Evolutionary conservation across 225 moss, liverwort and hornwort species (phyloP).

Genomic region (Thuidium tamariscinum): DNA sequence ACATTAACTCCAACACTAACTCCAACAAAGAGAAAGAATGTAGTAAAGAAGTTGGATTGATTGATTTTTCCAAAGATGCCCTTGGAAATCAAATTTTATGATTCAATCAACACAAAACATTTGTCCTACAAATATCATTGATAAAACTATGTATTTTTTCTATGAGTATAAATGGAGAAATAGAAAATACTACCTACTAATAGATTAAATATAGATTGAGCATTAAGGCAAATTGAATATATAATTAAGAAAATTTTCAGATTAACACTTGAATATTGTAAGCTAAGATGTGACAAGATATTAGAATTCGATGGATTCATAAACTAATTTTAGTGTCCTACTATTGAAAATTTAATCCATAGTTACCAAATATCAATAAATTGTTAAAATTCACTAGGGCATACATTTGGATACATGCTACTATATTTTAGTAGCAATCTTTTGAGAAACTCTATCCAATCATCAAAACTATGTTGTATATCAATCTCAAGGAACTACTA

Average conservation of each 20-base stretch:
- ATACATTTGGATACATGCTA: background rate
- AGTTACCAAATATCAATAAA: background rate
- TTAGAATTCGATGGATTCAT: background rate
- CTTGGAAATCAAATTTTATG: accelerated
- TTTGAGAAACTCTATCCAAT: background rate
- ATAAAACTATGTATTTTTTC: background rate
- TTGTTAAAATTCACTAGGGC: background rate
- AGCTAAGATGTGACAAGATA: background rate
- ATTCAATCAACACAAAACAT: accelerated
- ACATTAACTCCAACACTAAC: accelerated
- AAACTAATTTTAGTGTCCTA: background rate
- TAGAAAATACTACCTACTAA: accelerated
- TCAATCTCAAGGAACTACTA: background rate
- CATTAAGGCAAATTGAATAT: background rate
- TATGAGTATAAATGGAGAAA: background rate
- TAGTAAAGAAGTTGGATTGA: accelerated
- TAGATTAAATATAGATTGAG: background rate
- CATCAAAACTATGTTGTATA: background rate
- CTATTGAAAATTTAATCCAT: background rate
- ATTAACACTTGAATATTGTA: background rate
- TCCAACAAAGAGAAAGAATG: accelerated
- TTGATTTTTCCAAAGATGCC: accelerated
- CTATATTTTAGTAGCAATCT: background rate
- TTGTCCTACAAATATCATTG: background rate
- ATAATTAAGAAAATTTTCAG: background rate